phyloP scores from a whole-genome alignment of 805 yeast species.

The Ogataea pini region DNA sequence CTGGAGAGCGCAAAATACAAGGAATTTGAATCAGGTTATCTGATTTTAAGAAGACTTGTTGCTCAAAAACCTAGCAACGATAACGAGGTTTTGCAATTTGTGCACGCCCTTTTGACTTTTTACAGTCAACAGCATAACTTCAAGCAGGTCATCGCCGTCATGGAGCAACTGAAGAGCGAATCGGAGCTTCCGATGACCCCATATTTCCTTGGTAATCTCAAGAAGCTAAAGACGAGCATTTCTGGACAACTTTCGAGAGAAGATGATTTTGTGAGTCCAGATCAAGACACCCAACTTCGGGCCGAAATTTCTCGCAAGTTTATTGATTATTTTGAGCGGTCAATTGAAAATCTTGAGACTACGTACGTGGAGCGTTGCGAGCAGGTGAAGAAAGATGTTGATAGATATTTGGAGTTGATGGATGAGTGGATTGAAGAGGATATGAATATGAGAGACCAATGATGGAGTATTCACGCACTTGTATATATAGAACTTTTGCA shows the following conservation, averaged over 20 bases:
- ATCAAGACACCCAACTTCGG: conserved; percentile 1
- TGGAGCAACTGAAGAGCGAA: conserved; percentile 21
- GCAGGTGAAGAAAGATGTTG: conserved; percentile 12
- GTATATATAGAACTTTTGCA: conserved; percentile 5
- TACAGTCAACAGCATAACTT: conserved; percentile 16
- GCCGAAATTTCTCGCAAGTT: conserved; percentile 17
- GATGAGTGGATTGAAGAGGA: conserved; percentile 20
- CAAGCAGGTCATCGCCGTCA: conserved; percentile 14
- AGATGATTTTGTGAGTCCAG: background rate
- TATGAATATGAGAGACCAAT: background rate
- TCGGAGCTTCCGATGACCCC: conserved; percentile 12
- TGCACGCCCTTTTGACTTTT: conserved; percentile 17
- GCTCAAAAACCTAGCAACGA: conserved; percentile 14
- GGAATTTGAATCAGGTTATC: conserved; percentile 12
- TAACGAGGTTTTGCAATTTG: conserved; percentile 15
- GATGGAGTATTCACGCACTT: background rate
- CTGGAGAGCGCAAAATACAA: conserved; percentile 14
- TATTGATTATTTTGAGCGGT: conserved; percentile 17
- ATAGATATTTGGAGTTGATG: conserved; percentile 10
- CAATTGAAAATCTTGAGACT: conserved; percentile 12
- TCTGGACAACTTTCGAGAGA: background rate
- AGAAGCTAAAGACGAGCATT: conserved; percentile 1
- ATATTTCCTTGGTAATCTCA: conserved; percentile 15
- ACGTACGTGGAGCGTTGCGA: conserved; percentile 7
- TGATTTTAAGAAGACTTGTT: conserved; percentile 14